phyloP scores from a whole-genome alignment of 108 stramenopile genomes.

The Chaetoceros tenuissimus region DNA sequence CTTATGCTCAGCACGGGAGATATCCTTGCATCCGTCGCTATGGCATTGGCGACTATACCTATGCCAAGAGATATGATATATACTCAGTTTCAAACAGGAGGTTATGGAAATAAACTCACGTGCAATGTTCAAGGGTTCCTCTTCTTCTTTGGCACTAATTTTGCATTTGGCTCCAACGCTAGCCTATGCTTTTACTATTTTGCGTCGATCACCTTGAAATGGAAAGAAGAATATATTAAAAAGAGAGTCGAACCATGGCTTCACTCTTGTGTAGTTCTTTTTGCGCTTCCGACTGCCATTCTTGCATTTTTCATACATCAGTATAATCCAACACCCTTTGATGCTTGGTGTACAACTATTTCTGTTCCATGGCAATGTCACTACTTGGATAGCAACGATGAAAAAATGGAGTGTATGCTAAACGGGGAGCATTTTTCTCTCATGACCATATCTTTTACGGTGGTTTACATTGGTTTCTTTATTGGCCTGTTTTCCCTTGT shows the following conservation, averaged over 20 bases:
- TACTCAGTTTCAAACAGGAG: neutral
- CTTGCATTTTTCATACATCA: neutral
- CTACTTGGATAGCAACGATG: neutral
- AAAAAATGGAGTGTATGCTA: neutral
- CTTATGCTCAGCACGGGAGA: neutral
- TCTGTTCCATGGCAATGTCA: neutral
- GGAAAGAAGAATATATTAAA: neutral
- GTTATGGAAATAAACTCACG: neutral
- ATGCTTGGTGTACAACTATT: neutral
- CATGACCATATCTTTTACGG: neutral
- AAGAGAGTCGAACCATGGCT: neutral
- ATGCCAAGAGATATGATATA: neutral
- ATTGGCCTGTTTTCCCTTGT: neutral
- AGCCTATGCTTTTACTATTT: neutral
- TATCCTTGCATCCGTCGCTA: neutral
- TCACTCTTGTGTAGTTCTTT: neutral
- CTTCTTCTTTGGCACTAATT: neutral
- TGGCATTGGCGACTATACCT: neutral
- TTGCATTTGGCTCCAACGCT: neutral
- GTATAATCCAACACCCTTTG: neutral
- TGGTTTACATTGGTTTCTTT: neutral
- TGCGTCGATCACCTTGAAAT: neutral
- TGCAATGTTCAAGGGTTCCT: neutral
- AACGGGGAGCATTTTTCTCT: too few relatives aligned
- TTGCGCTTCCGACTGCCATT: neutral